Evolutionary conservation across 805 yeast genomes (phyloP).

Genomic region (Trichomonascus vanleenenianus): DNA sequence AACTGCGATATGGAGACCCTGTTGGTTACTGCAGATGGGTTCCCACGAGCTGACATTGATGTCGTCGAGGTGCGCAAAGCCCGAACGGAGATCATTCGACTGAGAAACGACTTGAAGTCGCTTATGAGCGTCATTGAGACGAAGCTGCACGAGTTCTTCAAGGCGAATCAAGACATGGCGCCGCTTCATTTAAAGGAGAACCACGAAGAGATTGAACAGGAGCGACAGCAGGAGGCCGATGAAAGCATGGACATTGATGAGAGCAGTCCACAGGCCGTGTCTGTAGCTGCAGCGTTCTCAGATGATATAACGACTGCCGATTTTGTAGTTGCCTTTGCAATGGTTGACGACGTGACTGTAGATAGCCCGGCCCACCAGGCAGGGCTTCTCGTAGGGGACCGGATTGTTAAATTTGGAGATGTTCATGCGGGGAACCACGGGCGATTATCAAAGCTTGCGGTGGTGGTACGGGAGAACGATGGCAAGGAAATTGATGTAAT

Average conservation of each 20-base stretch:
- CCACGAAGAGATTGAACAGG: background rate
- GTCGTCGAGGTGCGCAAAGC: conserved; percentile 57
- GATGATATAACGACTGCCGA: background rate
- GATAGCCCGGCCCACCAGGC: conserved; percentile 51
- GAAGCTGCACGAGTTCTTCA: conserved; percentile 37
- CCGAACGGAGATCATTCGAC: conserved; percentile 55
- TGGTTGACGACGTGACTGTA: conserved; percentile 40
- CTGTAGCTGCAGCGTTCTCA: background rate
- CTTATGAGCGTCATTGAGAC: conserved; percentile 41
- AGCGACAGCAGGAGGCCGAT: background rate
- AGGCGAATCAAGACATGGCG: conserved; percentile 1
- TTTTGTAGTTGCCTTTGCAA: conserved; percentile 21
- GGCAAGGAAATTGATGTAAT: conserved; percentile 1
- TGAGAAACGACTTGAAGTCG: conserved; percentile 58
- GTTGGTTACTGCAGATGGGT: conserved; percentile 66
- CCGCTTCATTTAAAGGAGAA: background rate
- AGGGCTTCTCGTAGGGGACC: conserved; percentile 52
- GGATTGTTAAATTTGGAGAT: conserved; percentile 44
- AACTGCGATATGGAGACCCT: conserved; percentile 56
- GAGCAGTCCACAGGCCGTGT: too few relatives aligned
- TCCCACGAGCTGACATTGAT: conserved; percentile 78
- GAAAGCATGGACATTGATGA: background rate
- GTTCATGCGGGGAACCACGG: conserved; percentile 51
- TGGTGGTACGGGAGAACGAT: conserved; percentile 32
- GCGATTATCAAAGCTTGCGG: conserved; percentile 37